Percentiles rank a stretch among this genome's conserved stretches.
These are phyloP conservation scores for Clitopilus passeckerianus DNA, from an alignment of 768 basidiomycete genomes.

Conservation along the genomic window DNA sequence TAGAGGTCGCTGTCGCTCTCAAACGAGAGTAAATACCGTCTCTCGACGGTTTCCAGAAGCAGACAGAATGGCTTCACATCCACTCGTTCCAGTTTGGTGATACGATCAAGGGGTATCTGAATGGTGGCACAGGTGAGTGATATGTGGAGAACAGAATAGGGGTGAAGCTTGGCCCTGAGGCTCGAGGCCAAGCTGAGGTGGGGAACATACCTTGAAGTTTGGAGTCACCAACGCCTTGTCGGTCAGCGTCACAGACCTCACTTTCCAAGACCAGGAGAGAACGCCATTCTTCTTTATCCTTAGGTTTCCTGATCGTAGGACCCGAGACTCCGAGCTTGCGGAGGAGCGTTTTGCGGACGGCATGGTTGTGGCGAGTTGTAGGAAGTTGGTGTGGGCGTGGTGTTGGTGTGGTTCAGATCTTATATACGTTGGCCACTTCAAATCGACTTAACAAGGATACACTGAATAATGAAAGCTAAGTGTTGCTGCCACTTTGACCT, in stretches of 20 bases:
- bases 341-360: neutral
- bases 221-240: slow-evolving; percentile 12
- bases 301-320: neutral
- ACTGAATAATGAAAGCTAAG: neutral
- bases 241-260: slow-evolving; percentile 14
- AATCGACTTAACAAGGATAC: neutral
- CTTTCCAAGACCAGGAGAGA: slow-evolving; percentile 10
- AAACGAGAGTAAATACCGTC: slow-evolving; percentile 30
- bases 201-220: slow-evolving; percentile 10
- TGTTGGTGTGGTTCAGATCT: neutral
- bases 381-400: neutral
- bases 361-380: neutral
- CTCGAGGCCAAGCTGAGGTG: neutral
- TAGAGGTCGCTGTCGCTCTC: slow-evolving; percentile 34
- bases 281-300: neutral
- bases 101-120: slow-evolving; percentile 24
- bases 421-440: neutral
- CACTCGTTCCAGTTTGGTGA: slow-evolving; percentile 33
- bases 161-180: neutral
- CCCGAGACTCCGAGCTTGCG: neutral
- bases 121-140: neutral
- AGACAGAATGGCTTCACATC: slow-evolving; percentile 32
- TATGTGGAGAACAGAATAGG: neutral
- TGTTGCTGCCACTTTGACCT: neutral
- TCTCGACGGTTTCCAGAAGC: slow-evolving; percentile 24